Conservation (phyloP, 345 rosid genomes). For the Acer negundo region DNA sequence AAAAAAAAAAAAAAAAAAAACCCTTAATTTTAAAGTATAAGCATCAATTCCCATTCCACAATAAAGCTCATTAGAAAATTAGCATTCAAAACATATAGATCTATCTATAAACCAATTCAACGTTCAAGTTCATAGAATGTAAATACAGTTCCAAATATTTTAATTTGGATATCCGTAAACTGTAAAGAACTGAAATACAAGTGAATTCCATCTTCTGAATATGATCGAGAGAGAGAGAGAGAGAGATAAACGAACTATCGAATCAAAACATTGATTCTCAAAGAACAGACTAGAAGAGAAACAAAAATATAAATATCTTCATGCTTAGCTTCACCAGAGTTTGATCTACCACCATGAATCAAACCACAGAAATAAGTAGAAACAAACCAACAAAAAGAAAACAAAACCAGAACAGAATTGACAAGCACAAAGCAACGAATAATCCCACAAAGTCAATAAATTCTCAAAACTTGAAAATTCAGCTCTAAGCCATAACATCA, state of each 20-base stretch:
- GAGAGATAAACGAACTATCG: not conserved
- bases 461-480: not conserved
- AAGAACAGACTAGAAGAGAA: not conserved
- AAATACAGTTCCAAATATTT: constrained; percentile 6
- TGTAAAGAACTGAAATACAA: not conserved
- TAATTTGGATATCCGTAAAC: not conserved
- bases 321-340: not conserved
- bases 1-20: not conserved
- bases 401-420: not conserved
- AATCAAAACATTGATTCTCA: not conserved
- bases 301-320: not conserved
- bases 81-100: not conserved
- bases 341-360: not conserved
- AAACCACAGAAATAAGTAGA: not conserved
- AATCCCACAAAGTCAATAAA: not conserved
- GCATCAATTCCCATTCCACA: not conserved
- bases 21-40: not conserved
- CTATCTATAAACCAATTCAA: constrained; percentile 1
- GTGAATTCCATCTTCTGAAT: not conserved
- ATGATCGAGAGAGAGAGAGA: not conserved
- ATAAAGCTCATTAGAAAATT: not conserved
- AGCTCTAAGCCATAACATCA: not conserved
- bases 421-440: not conserved
- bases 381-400: not conserved
- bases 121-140: constrained; percentile 1